Percentiles rank a stretch among this genome's conserved stretches.
These are phyloP conservation scores for Trichoderma atrobrunneum DNA, from an alignment of 2,329 filamentous ascomycete genomes.

Conservation along the genomic window DNA sequence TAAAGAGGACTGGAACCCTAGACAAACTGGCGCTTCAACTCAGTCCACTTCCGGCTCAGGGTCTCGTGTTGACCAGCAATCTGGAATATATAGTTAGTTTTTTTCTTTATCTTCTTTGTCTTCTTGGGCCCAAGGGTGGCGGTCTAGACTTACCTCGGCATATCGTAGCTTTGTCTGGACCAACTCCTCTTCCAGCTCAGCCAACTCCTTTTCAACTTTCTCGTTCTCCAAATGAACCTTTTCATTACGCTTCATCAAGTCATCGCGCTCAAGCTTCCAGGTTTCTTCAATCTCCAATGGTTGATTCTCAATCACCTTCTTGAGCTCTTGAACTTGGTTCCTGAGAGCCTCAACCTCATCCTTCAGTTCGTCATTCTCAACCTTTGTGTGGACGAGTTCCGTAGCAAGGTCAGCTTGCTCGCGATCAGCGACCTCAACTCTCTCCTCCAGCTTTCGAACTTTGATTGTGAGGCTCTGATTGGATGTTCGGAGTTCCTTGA, in stretches of 20 bases:
- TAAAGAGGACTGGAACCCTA: slow-evolving; percentile 24
- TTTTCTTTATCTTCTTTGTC: slow-evolving; percentile 13
- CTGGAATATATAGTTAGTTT: slow-evolving; percentile 39
- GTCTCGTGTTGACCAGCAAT: slow-evolving; percentile 69
- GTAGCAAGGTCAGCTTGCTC: slow-evolving; percentile 91
- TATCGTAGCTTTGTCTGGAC: slow-evolving; percentile 93
- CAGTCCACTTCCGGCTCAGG: slow-evolving; percentile 73
- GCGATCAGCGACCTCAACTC: slow-evolving; percentile 80
- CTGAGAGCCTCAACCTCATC: slow-evolving; percentile 88
- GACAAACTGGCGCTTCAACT: slow-evolving; percentile 61
- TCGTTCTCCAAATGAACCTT: slow-evolving; percentile 94
- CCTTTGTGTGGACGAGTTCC: slow-evolving; percentile 86
- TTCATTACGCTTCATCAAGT: slow-evolving; percentile 86
- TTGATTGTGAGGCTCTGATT: slow-evolving; percentile 68
- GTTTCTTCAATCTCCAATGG: slow-evolving; percentile 81
- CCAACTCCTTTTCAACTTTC: slow-evolving; percentile 81
- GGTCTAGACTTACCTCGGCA: slow-evolving; percentile 74
- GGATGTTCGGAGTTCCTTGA: slow-evolving; percentile 67
- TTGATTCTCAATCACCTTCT: slow-evolving; percentile 83
- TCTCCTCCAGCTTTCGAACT: slow-evolving; percentile 82
- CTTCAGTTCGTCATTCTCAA: slow-evolving; percentile 84
- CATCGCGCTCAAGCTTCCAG: slow-evolving; percentile 81
- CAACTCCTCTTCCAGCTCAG: slow-evolving; percentile 86
- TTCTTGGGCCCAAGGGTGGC: slow-evolving; percentile 11
- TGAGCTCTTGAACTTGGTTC: slow-evolving; percentile 80